Evolutionary conservation across 2,329 filamentous ascomycete genomes (phyloP), one percentile per base, ranked within the genome.

Genomic region (Myriangium duriaei): DNA sequence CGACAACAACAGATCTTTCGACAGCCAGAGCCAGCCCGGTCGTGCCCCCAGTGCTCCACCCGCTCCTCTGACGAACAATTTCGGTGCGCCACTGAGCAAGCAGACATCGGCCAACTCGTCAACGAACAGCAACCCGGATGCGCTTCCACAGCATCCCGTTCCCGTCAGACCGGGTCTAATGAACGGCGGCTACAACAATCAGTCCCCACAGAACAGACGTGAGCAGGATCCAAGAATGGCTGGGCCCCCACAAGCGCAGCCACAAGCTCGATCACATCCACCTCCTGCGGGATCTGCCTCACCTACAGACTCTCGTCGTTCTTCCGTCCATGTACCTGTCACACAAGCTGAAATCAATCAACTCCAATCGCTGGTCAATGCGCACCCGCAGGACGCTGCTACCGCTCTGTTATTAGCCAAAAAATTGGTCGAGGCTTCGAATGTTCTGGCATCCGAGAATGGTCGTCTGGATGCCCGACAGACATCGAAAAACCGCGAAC

Each of bases 351-450:
- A 93, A 54, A 66, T 98, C 5, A 81, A 92, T 48, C 69, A 70
- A 14, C 63, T 96, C 6, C 77, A 83, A 19, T 72, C 74, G 49
- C 62, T 67, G 5, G 77, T 81, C 45, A 82, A 81, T 54, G 67
- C 65, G 16, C 81, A 86, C 43, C 76, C 86, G 0, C 68, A 69
- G 18, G 85, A 95, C 47, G 73, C 81, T 44, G 72, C 71, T 32
- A 71, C 76, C 2, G 79, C 82, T 11, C 65, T 98, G 40, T 64
- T 68, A 7, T 67, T 94, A 12, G 86, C 83, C 1, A 88, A 87
- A 61, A 84, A 81, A 49, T 65, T 95, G 4, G 76, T 93, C 1
- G 86, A 95, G 61, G 91, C 88, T 2, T 76, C 85, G 1, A 76
- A 78, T 10, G 74, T 82, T 4, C 70, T 98, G 1, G 75, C 85